Base-by-base conservation (phyloP, 1,284 basidiomycete genomes). In the Irpex sp. region DNA sequence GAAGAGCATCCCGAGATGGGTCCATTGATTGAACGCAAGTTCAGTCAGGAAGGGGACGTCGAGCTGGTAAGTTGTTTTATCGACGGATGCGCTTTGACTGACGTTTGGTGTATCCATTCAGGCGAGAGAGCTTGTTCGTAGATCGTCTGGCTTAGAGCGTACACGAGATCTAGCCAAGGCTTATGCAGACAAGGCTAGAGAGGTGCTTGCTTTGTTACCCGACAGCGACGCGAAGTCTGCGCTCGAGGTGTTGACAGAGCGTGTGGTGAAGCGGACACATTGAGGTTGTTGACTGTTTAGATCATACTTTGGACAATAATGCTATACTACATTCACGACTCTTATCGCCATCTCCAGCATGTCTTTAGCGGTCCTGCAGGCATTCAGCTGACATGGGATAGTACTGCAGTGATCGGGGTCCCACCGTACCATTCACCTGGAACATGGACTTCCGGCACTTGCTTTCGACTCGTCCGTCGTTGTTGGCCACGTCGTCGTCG, bases 1-100 rank as follows among this genome's bases (percentile, higher is more conserved):
- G 94, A 97, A 76, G 90, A 97, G 73, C 83, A 93, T 73, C 87
- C 93, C 5, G 87, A 89, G 66, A 81, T 97, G 73, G 88, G 89
- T 1, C 88, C 91, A 1, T 79, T 98, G 65, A 95, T 99, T 61
- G 80, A 83, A 57, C 87, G 97, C 61, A 92, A 94, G 77, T 97
- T 98, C 74, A 80, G 84, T 50, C 78, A 85, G 15, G 81, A 85
- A 33, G 97, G 95, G 7, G 97, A 99, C 72, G 90, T 96, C 35
- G 92, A 96, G 68, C 77, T 84, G 68, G 93, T 93, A 70, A 71
- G 85, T 74, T 4, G n/a, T 54, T 6, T 31, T 36, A 53, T 56
- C 61, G 50, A 43, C 51, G 57, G 11, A 36, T 57, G 59, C 13
- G 37, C 56, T 58, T 43, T 13, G 11, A 35, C 53, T 55, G 53